Base-by-base conservation (phyloP, 2,329 filamentous ascomycete species). In the Talaromyces sp. region DNA sequence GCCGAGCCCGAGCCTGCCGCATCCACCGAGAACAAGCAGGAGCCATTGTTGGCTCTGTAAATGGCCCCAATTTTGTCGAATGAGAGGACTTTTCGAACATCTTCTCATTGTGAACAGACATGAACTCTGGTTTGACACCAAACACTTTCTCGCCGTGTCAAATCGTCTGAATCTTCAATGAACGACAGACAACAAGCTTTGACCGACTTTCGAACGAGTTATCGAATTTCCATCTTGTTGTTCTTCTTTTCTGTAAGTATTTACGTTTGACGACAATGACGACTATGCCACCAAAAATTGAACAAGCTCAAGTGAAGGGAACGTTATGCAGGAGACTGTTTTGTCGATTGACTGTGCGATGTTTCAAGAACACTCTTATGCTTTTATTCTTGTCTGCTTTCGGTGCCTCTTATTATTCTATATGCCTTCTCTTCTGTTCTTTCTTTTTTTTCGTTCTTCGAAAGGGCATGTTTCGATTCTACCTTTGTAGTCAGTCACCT, bases 21-120 rank as follows among this genome's bases (percentile, higher is more conserved):
- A 41, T 31, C 59, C 3, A 57, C 73, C 33, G 69, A 74, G 63
- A 71, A 72, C 61, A 72, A 74, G 67, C 70, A 71, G 47, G 76
- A 77, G 67, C 75, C 78, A 68, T 71, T 78, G 19, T 47, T 77
- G 68, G 74, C 76, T 52, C 37, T 65, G 31, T 66, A 65, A 60
- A n/a, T 10, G 19, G 19, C 6, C 19, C 3, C 5, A 10, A 6
- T 49, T 50, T 27, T 50, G 56, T 59, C 56, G 3, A 8, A 16
- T 8, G 52, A 37, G 11, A 35, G 33, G 6, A 2, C 11, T 37
- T 56, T 9, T 39, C n/a, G 3, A 37, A 37, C 1, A 37, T 39
- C 19, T 56, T 39, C 33, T 37, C 33, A 14, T 11, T 35, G 10
- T n/a, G 31, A 56, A 11, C n/a, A 56, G 27, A 6, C 6, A 56